These are phyloP conservation scores for Ramularia endophylla DNA, from an alignment of 2,329 filamentous ascomycete genomes.

Conservation along the genomic window DNA sequence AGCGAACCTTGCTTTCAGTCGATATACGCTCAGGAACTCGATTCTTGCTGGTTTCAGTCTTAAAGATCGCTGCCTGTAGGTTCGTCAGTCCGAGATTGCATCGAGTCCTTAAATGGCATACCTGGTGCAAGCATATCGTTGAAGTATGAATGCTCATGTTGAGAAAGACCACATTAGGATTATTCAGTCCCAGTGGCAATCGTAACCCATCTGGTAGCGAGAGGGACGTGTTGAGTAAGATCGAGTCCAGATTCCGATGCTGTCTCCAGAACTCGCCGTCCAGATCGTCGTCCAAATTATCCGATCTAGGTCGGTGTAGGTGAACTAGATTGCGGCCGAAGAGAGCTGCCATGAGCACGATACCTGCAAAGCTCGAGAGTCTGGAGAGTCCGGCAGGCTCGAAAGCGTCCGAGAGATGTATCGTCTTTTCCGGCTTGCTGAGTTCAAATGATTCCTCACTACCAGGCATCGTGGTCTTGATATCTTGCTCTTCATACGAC, in stretches of 20 bases:
- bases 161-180: conserved; percentile 82
- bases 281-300: conserved; percentile 79
- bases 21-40: conserved; percentile 69
- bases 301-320: conserved; percentile 75
- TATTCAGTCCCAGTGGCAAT: conserved; percentile 66
- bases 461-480: conserved; percentile 76
- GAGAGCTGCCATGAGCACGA: conserved; percentile 79
- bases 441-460: conserved; percentile 80
- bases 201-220: conserved; percentile 76
- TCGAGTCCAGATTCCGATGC: conserved; percentile 82
- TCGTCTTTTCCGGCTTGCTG: conserved; percentile 67
- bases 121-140: conserved; percentile 90
- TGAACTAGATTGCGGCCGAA: conserved; percentile 90
- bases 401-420: conserved; percentile 64
- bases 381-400: conserved; percentile 64
- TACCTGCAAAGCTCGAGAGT: conserved; percentile 70
- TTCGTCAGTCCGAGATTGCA: too few species aligned
- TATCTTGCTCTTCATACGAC: conserved; percentile 85
- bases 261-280: conserved; percentile 96
- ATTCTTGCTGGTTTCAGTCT: conserved; percentile 71
- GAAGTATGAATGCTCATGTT: conserved; percentile 98
- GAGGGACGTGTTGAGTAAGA: conserved; percentile 79
- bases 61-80: conserved; percentile 78
- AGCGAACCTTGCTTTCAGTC: conserved; percentile 85
- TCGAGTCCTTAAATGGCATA: too few species aligned